These are phyloP conservation scores for Inga leiocalycina DNA, from an alignment of 306 rosid genomes.

Conservation along the genomic window DNA sequence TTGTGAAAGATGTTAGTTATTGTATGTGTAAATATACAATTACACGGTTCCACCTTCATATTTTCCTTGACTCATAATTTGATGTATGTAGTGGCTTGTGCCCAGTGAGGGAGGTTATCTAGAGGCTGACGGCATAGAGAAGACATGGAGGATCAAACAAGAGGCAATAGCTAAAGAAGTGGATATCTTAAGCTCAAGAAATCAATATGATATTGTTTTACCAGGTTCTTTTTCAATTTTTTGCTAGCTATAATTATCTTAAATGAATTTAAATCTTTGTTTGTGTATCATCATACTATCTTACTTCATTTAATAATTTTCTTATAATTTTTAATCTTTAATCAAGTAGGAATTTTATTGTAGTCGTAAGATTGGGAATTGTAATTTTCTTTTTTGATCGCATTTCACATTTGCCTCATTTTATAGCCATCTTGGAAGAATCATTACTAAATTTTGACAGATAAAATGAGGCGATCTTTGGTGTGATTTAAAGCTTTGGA, in stretches of 20 bases:
- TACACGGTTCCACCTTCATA: conserved; percentile 7
- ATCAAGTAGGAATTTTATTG: not conserved
- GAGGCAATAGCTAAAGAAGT: conserved; percentile 69
- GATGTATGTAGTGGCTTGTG: conserved; percentile 70
- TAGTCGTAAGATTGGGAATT: not conserved
- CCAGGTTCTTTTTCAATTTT: conserved; percentile 60
- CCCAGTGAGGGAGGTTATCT: conserved; percentile 84
- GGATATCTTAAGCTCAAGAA: conserved; percentile 65
- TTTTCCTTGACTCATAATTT: conserved; percentile 1
- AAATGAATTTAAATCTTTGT: not conserved
- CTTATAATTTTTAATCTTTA: not conserved
- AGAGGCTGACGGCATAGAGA: conserved; percentile 87
- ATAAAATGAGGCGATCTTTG: not conserved
- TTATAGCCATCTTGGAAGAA: not conserved
- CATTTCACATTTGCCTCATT: not conserved
- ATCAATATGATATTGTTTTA: conserved; percentile 70
- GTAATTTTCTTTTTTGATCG: not conserved
- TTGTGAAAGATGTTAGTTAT: not conserved
- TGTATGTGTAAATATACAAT: not conserved
- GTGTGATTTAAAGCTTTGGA: not conserved
- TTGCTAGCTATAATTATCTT: conserved; percentile 22
- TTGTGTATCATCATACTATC: not conserved
- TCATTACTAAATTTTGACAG: not conserved
- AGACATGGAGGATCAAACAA: conserved; percentile 78
- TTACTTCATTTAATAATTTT: not conserved